Base-by-base conservation (phyloP, 768 basidiomycete species). In the Xerocomus brunneocitrinus region DNA sequence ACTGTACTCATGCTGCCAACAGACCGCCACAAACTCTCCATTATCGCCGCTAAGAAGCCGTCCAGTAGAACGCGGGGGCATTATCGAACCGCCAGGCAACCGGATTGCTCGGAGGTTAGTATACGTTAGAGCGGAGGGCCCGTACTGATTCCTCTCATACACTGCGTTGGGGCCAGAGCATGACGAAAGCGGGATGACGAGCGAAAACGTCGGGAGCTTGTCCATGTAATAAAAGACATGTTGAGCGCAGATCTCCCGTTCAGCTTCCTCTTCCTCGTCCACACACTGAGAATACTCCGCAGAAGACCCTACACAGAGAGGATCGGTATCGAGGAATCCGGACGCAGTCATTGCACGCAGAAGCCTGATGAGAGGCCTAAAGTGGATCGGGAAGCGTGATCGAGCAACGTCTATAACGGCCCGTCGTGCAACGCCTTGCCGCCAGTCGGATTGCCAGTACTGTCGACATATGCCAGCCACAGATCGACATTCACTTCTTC, bases 371-470 rank as follows among this genome's bases (percentile, higher is more conserved):
- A 95, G 79, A 0, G 85, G 82, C 25, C 77, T 75, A 56, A 87
- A 77, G 50, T 91, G 84, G 30, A 91, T 79, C 3, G 94, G 94
- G 69, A 93, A 98, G 3, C 90, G 81, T 8, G 87, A 80, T 3
- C 88, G 80, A 7, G 88, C 82, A 24, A 91, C 83, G 55, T 94
- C 91, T 50, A 98, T 80, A 47, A 95, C 79, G 34, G 89, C 87
- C 27, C 87, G 81, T 30, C 92, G 87, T 19, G 84, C 72, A 4
- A 79, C 76, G 44, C 82, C 82, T 35, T 78, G 74, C 36, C 81
- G 73, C 82, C 84, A 89, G 62, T 94, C 91, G 2, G 73, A 76
- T 49, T 83, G 76, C 92, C 94, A 98, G 67, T 83, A 95, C 59
- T 94, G 90, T 5, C 78, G 73, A 58, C 86, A 88, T 54, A 95